Percentiles rank a stretch among this genome's conserved stretches.
These are phyloP conservation scores for Cotoneaster glaucophyllus DNA, from an alignment of 306 rosid genomes.

Conservation along the genomic window DNA sequence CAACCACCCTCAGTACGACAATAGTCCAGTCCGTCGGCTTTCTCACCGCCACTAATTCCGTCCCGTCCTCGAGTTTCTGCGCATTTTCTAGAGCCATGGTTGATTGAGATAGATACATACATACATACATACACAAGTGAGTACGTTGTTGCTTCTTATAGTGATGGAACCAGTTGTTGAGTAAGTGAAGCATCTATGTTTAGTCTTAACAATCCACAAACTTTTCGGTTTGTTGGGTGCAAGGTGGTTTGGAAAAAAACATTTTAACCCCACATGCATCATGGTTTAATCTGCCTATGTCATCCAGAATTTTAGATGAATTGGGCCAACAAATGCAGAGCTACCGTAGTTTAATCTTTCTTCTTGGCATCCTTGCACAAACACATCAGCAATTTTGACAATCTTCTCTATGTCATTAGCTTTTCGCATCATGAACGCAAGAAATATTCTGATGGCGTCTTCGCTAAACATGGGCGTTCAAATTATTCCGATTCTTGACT, in stretches of 20 bases:
- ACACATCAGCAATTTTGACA: background rate
- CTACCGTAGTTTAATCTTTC: background rate
- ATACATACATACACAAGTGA: conserved; percentile 8
- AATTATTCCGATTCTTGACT: no score
- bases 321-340: background rate
- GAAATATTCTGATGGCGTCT: no score
- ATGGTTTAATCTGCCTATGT: background rate
- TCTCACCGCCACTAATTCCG: background rate
- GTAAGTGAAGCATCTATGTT: conserved; percentile 32
- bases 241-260: conserved; percentile 43
- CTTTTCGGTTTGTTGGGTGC: conserved; percentile 29
- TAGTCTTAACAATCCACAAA: conserved; percentile 48
- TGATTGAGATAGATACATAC: background rate
- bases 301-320: background rate
- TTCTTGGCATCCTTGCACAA: background rate
- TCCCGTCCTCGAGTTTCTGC: conserved; percentile 31
- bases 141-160: conserved; percentile 20
- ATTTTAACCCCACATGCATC: background rate
- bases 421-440: no score
- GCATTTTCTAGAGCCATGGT: conserved; percentile 36
- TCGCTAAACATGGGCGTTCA: no score
- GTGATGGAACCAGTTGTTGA: conserved; percentile 14
- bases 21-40: conserved; percentile 33
- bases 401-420: background rate
- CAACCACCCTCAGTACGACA: conserved; percentile 47